A percentile compares a stretch with the other conserved stretches of the same genome.
These are phyloP conservation scores for Dipteronia sinensis DNA, from an alignment of 345 rosid species.

Conservation along the genomic window DNA sequence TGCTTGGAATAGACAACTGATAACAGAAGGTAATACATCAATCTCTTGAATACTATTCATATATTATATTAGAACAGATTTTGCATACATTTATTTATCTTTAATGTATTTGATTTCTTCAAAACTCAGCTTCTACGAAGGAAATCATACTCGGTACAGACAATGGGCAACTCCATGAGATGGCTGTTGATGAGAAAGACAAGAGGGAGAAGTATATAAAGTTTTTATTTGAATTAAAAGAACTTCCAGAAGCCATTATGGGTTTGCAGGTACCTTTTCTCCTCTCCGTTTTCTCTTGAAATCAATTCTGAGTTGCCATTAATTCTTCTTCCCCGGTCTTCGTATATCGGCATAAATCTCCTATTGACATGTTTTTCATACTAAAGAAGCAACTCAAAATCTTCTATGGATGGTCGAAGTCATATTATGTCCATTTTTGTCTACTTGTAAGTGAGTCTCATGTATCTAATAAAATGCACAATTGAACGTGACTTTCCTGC, in stretches of 20 bases:
- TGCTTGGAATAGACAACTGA: conserved; percentile 95
- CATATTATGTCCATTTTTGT: not conserved
- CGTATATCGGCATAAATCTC: not conserved
- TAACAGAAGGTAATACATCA: conserved; percentile 75
- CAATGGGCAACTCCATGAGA: conserved; percentile 87
- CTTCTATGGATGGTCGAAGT: conserved; percentile 11
- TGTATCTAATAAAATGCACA: not conserved
- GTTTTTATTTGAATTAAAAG: conserved; percentile 70
- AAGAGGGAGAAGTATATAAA: conserved; percentile 91
- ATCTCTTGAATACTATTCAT: not conserved
- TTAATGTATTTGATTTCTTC: conserved; percentile 15
- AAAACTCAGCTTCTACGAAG: conserved; percentile 74
- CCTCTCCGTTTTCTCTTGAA: not conserved
- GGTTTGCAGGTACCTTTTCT: conserved; percentile 70
- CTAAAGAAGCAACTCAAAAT: not conserved
- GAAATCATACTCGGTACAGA: conserved; percentile 92
- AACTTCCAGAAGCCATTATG: conserved; percentile 93
- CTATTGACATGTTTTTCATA: not conserved
- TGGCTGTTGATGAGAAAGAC: conserved; percentile 96
- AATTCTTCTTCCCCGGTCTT: not conserved
- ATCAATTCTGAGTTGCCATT: conserved; percentile 9
- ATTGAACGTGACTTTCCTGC: conserved; percentile 3
- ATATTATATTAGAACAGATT: not conserved
- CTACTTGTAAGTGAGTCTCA: not conserved
- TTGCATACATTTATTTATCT: conserved; percentile 16